Base-by-base conservation (phyloP, 805 yeast genomes). In the Nakazawaea ambrosiae region DNA sequence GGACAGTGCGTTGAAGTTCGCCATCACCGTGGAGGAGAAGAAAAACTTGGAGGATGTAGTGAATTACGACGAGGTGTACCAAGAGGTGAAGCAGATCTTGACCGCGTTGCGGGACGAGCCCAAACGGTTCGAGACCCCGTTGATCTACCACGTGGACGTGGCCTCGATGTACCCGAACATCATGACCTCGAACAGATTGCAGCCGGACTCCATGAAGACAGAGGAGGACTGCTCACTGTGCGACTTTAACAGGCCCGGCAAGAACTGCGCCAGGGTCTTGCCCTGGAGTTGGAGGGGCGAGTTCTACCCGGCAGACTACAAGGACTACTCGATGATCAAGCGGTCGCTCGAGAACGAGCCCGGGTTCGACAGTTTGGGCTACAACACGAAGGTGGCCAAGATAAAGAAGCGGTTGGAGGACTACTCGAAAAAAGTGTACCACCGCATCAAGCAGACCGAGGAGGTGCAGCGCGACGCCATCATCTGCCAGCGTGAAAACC, bases 251-350 rank as follows among this genome's bases (percentile, higher is more conserved):
- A 67, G 96, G 40, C 97, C 97, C 0, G 97, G 95, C 4, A 92
- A 92, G 53, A 72, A 70, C 9, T 92, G 99, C 65, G 98, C 90
- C 50, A 68, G 99, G 53, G 66, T 90, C 39, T 61, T 92, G 39
- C 84, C 89, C 0, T 92, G 99, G 99, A 72, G 95, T 5, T 92
- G 99, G 97, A 78, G 99, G 65, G 99, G 97, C 36, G 98, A 92
- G 50, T 94, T 69, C 50, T 83, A 69, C 46, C 97, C 98, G 0
- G 87, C 97, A 0, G 81, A 85, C 54, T 78, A 77, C 73, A 88
- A 82, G 51, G 98, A 92, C 51, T 90, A 92, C 55, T 74, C 79
- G 41, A 83, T 88, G 94, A 78, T 92, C 28, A 85, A 83, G 54
- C 70, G 90, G 51, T 82, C 95, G 1, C 60, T 90, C 27, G 84